Percentiles rank a stretch among this genome's conserved stretches.
Evolutionary conservation across 371 early-diverging fungal genomes (phyloP).

Genomic region (Rhizopus microsporus): DNA sequence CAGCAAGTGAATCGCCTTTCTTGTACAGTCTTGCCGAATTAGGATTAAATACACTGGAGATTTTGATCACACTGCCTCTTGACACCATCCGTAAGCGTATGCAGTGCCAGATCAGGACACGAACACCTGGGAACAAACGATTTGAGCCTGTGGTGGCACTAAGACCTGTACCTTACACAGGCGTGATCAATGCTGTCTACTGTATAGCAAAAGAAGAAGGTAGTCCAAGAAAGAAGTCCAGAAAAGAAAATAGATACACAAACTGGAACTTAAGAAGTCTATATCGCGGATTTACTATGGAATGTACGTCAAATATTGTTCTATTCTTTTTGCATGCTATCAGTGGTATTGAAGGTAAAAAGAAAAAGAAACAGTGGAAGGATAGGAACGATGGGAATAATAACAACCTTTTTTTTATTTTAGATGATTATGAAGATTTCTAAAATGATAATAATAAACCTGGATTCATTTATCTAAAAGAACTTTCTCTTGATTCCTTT

Average conservation of each 20-base stretch:
- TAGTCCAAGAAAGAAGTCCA: constrained; percentile 28
- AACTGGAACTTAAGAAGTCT: constrained; percentile 70
- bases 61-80: constrained; percentile 80
- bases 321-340: constrained; percentile 64
- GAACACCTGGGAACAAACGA: constrained; percentile 52
- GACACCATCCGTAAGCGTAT: constrained; percentile 89
- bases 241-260: constrained; percentile 29
- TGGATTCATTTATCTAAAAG: constrained; percentile 10
- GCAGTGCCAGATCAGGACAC: constrained; percentile 73
- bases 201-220: constrained; percentile 89
- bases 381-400: neutral
- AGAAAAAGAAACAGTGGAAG: neutral
- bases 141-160: constrained; percentile 78
- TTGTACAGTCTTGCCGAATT: constrained; percentile 70
- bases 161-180: constrained; percentile 84
- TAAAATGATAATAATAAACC: neutral
- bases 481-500: constrained; percentile 44
- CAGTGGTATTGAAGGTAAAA: constrained; percentile 57
- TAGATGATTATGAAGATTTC: constrained; percentile 9
- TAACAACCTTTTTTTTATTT: neutral
- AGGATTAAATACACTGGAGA: constrained; percentile 66
- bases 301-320: constrained; percentile 64
- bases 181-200: constrained; percentile 76
- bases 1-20: constrained; percentile 67
- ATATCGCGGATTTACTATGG: constrained; percentile 78